Conservation (phyloP, 306 rosid species). For the Rosa chinensis region DNA sequence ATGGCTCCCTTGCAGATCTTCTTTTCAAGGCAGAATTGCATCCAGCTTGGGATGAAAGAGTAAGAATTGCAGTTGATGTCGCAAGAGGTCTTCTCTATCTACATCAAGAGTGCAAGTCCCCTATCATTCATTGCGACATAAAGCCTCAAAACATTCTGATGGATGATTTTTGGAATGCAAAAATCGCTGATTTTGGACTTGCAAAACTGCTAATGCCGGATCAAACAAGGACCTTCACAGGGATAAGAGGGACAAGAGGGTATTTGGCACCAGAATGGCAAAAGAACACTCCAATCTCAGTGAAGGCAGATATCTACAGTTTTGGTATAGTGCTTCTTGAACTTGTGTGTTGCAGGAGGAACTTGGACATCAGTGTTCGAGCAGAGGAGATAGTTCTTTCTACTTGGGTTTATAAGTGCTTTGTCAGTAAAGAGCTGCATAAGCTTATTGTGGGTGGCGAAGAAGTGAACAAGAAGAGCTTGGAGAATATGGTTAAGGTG, state of each 20-base stretch:
- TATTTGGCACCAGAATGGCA: slow-evolving; percentile 38
- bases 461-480: neutral
- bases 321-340: slow-evolving; percentile 31
- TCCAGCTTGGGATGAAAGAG: slow-evolving; percentile 24
- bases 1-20: slow-evolving; percentile 25
- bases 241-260: slow-evolving; percentile 36
- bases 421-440: slow-evolving; percentile 1
- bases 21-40: slow-evolving; percentile 6
- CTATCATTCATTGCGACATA: slow-evolving; percentile 34
- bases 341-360: slow-evolving; percentile 17
- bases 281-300: slow-evolving; percentile 6
- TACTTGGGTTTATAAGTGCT: neutral
- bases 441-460: neutral
- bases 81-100: slow-evolving; percentile 32
- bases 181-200: slow-evolving; percentile 27
- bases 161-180: slow-evolving; percentile 14
- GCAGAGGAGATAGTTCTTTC: slow-evolving; percentile 9
- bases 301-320: slow-evolving; percentile 32
- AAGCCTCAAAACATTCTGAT: slow-evolving; percentile 38
- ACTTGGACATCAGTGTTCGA: neutral
- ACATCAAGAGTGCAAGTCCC: slow-evolving; percentile 29
- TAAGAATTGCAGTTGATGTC: slow-evolving; percentile 7
- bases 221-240: slow-evolving; percentile 25
- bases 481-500: slow-evolving; percentile 26
- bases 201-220: slow-evolving; percentile 27